Evolutionary conservation across 2,329 filamentous ascomycete species (phyloP), one percentile per base, ranked within the genome.

Genomic region (Didymella arachidicola): DNA sequence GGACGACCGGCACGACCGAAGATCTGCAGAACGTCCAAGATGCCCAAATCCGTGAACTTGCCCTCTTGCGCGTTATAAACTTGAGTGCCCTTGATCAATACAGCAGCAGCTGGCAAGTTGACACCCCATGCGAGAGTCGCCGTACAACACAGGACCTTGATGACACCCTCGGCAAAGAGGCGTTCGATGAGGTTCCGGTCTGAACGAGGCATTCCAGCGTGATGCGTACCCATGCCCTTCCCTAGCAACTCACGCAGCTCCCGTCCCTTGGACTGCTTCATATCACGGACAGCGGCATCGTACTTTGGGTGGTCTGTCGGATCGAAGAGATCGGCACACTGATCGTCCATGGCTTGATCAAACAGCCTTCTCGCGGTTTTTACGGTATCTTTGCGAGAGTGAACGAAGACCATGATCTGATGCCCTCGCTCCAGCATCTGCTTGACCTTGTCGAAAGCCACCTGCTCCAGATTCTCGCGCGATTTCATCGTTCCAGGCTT

Each of bases 391-490:
- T 96, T 93, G 26, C 95, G 86, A 1, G 94, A 97, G 76, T 99
- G 96, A 11, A 99, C 96, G 76, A 99, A 99, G 0, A 99, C 94
- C 96, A 99, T 99, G 65, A 99, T 86, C 76, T 99, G 95, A 71
- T 99, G 95, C n/a, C 91, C 93, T 58, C 84, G 82, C 72, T 93
- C 87, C 3, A 99, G 83, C 93, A 99, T 97, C 51, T 95, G 90
- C 66, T 88, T 89, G 45, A 97, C 93, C 74, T 99, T 99, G 66
- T 98, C 93, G 72, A 96, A 99, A 0, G 92, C 88, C 2, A 92
- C 88, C 25, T 84, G 84, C 67, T 99, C 95, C 27, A 99, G 81
- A 65, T 98, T 98, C 36, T 97, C 94, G 57, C 91, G 88, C 8
- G 91, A 93, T 59, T 88, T 86, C 72, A 89, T 95, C 25, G 87